Conservation (phyloP, 306 rosid genomes). For the Prunus persica region Prunus_persica_NCBIv2 NC_034011.1:213501-214000, state of each 20-base stretch:
- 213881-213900: neutral
- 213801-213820: neutral
- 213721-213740: neutral
- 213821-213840: neutral
- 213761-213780: neutral
- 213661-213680: no score
- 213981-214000: neutral
- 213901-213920: neutral
- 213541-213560: neutral
- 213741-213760: neutral
- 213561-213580: neutral
- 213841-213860: neutral
- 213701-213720: neutral
- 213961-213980: neutral
- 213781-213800: conserved; percentile 2
- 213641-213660: neutral
- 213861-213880: neutral
- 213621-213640: neutral
- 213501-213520: neutral
- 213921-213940: neutral
- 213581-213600: neutral
- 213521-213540: neutral
- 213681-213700: no score
- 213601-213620: neutral
- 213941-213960: neutral